Base-by-base conservation (phyloP, 768 basidiomycete genomes). In the Auricularia sp. region DNA sequence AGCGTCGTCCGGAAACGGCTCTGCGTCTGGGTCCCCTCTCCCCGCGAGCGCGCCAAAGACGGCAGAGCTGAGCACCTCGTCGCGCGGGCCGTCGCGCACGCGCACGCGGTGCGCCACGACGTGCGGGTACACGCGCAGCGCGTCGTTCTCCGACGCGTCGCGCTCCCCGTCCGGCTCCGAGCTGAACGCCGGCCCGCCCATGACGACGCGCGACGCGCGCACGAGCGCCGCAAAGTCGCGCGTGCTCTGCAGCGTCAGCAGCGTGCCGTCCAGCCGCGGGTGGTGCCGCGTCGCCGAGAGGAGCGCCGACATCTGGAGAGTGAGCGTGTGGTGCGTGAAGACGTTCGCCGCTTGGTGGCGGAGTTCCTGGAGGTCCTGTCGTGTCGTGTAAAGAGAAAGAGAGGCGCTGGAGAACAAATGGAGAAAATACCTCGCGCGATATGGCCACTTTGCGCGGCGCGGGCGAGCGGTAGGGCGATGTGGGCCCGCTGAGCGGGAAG, bases 231-330 rank as follows among this genome's bases (percentile, higher is more conserved):
- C 81, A 8, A 84, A 87, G 67, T 91, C 89, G 64, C 78, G 77
- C 66, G 81, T 79, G 0, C 87, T 81, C 42, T 79, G 80, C 21
- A 78, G 80, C 1, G 85, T 88, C 29, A 93, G 78, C 63, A 90
- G 75, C 67, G 81, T 84, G 16, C 81, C 87, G 65, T 92, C 90
- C 18, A 93, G 74, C 60, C 81, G 78, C 0, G 84, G 81, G 70
- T 87, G 84, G 69, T 91, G 87, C 6, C 90, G 83, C 29, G 85
- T 81, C 3, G 90, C 90, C 34, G 85, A 80, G 66, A 92, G 87
- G 11, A 91, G 76, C 71, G 91, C 88, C 10, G 84, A 79, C 6
- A 89, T 77, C 69, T 91, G 92, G n/a, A 86, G 74, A 6, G 75
- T 74, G 7, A 92, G 78, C 2, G 74, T 72, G 0, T 83, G 77